Base-by-base conservation (phyloP, 1,139 yeast genomes). In the Chernovozyma sophiae-reginae region DNA sequence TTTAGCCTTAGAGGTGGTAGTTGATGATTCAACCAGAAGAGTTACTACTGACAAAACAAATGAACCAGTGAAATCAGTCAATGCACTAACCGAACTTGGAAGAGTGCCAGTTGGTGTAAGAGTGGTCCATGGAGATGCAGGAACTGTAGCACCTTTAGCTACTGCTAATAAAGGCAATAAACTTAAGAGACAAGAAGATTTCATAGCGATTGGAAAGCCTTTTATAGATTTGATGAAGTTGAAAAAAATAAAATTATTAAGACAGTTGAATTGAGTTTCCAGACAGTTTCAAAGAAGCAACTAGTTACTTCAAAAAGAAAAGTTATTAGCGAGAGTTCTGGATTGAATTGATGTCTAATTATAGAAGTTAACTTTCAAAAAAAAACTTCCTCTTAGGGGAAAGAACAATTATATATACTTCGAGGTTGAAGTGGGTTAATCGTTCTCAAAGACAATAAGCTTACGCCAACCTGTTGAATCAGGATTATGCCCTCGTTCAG, bases 91-190 rank as follows among this genome's bases (percentile, higher is more conserved):
- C 10, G 45, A 36, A 4, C 47, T 37, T 4, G 46, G 48, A 33
- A 53, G 38, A 8, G 58, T 50, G 8, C 40, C 55, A 14, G 49
- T 37, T n/a, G 66, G 65, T 16, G 65, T 60, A 39, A 61, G 59
- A 25, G 52, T 47, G 24, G 58, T 51, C 58, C 61, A 60, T 31
- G 56, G 48, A 4, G 53, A 47, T 16, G 53, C 53, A 6, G 53
- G 41, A 25, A 61, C 60, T 30, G 49, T 46, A 24, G 55, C 55
- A 10, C 49, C 51, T 32, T 47, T 42, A 12, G 45, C 27, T n/a
- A 41, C 27, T 12, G 52, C 22, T 8, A 25, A 24, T n/a, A 24
- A 31, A 17, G 49, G 44, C 40, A 49, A 37, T 15, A 47, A 37
- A n/a, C 42, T 26, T 25, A 44, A 34, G 17, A 45, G 18, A 12